Percentiles rank a stretch among this genome's conserved stretches.
These are phyloP conservation scores for Yamadazyma diospyri DNA, from an alignment of 1,139 yeast species.

Conservation along the genomic window DNA sequence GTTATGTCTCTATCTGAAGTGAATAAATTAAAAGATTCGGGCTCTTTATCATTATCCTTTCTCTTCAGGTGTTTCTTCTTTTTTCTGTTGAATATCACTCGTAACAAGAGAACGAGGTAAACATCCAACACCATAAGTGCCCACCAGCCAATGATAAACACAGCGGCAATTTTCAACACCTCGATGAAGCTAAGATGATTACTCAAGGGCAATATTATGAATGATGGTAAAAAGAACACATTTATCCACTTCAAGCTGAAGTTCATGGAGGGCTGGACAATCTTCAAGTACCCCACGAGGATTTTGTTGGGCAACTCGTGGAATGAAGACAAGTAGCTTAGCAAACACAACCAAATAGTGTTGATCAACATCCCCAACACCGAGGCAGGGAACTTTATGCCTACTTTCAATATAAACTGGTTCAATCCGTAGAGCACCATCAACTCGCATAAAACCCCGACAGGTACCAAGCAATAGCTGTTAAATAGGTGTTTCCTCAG, in stretches of 20 bases:
- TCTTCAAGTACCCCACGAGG: conserved; percentile 39
- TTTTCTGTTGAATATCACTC: conserved; percentile 18
- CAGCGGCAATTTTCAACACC: conserved; percentile 71
- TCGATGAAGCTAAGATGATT: conserved; percentile 62
- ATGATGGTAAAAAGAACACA: conserved; percentile 74
- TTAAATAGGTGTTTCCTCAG: conserved; percentile 24
- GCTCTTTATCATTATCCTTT: neutral
- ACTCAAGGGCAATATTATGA: conserved; percentile 66
- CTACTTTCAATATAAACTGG: conserved; percentile 42
- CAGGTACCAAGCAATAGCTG: conserved; percentile 34
- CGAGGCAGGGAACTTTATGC: conserved; percentile 67
- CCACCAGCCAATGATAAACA: conserved; percentile 63
- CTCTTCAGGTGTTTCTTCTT: neutral
- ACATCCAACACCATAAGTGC: conserved; percentile 46
- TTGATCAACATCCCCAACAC: conserved; percentile 72
- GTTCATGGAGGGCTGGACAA: conserved; percentile 63
- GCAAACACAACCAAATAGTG: conserved; percentile 44
- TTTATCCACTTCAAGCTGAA: conserved; percentile 76
- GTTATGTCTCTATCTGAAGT: conserved; percentile 38
- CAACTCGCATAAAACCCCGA: conserved; percentile 32
- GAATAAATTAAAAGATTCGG: conserved; percentile 12
- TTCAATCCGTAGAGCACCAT: conserved; percentile 62
- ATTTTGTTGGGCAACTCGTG: conserved; percentile 13
- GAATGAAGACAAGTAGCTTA: conserved; percentile 20
- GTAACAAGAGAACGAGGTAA: conserved; percentile 32